These are phyloP conservation scores for Nitzschia sp. DNA, from an alignment of 108 stramenopile genomes.

Conservation along the genomic window DNA sequence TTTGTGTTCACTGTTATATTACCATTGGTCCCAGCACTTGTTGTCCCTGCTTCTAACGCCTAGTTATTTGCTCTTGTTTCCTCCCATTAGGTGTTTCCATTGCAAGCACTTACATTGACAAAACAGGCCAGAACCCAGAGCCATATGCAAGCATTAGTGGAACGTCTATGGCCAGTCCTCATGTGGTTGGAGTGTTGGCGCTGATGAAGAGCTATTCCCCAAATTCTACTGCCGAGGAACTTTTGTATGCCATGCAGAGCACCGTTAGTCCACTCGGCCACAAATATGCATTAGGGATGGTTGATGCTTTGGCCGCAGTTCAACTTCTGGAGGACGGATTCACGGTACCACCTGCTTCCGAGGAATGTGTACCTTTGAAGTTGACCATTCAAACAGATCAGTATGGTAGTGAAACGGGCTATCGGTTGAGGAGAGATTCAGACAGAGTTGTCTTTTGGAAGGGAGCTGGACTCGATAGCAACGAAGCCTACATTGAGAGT, in stretches of 20 bases:
- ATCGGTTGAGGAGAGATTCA: conserved; percentile 20
- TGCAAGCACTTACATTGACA: conserved; percentile 41
- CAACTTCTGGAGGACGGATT: conserved; percentile 11
- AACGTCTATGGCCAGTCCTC: conserved; percentile 73
- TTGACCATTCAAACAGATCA: conserved; percentile 17
- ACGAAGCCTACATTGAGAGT: conserved; percentile 13
- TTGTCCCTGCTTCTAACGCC: too few relatives aligned
- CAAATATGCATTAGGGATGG: conserved; percentile 10
- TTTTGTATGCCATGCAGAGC: conserved; percentile 37
- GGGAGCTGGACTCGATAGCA: conserved; percentile 18
- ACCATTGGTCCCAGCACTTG: too few relatives aligned
- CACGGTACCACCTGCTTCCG: neutral
- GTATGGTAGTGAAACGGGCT: conserved; percentile 17
- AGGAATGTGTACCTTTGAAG: conserved; percentile 6
- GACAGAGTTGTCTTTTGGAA: conserved; percentile 22
- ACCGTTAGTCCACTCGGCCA: neutral
- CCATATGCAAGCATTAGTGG: conserved; percentile 40
- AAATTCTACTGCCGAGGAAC: conserved; percentile 42
- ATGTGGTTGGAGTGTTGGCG: conserved; percentile 60
- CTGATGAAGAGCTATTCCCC: conserved; percentile 50
- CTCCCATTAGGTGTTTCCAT: conserved; percentile 27
- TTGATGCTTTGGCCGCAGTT: conserved; percentile 26
- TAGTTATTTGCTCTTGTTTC: too few relatives aligned
- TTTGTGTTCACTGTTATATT: neutral
- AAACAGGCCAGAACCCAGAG: neutral